Percentiles rank a stretch among this genome's conserved stretches.
Evolutionary conservation across 2,329 filamentous ascomycete genomes (phyloP).

Genomic region (Knufia fluminis): DNA sequence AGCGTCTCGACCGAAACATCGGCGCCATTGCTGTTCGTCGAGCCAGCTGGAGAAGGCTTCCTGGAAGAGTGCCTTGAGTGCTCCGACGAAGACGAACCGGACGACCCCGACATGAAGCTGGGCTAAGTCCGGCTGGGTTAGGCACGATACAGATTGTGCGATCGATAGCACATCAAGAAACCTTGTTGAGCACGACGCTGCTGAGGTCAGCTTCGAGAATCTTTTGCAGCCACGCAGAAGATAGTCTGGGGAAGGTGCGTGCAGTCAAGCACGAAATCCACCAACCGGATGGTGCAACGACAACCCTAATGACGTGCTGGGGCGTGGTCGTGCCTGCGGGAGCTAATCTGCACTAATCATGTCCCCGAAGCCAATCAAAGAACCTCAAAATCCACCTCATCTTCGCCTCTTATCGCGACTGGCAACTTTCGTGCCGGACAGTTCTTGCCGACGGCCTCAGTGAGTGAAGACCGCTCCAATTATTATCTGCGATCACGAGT

Average conservation of each 20-base stretch:
- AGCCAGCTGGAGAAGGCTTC: constrained; percentile 3
- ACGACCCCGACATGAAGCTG: constrained; percentile 1
- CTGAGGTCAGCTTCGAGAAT: too few relatives aligned
- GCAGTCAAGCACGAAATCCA: too few relatives aligned
- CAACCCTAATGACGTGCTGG: neutral
- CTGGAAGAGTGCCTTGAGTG: constrained; percentile 9
- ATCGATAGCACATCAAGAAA: too few relatives aligned
- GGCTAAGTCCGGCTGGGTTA: neutral
- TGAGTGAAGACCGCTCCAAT: neutral
- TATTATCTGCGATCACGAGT: neutral
- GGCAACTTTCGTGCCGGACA: neutral
- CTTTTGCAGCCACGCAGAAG: too few relatives aligned
- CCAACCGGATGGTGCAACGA: constrained; percentile 1
- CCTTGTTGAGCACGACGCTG: too few relatives aligned
- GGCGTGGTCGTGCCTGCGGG: neutral
- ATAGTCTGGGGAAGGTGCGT: too few relatives aligned
- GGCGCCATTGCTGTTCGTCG: neutral
- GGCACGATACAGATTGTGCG: neutral
- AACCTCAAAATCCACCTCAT: neutral
- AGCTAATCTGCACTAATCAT: neutral
- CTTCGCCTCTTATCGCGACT: neutral
- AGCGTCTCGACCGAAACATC: constrained; percentile 55
- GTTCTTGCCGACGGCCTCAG: neutral
- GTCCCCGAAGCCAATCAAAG: neutral
- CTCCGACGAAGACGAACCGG: neutral